A percentile compares a stretch with the other conserved stretches of the same genome.
These are phyloP conservation scores for Symmetrospora coprosmae DNA, from an alignment of 768 basidiomycete genomes.

Conservation along the genomic window DNA sequence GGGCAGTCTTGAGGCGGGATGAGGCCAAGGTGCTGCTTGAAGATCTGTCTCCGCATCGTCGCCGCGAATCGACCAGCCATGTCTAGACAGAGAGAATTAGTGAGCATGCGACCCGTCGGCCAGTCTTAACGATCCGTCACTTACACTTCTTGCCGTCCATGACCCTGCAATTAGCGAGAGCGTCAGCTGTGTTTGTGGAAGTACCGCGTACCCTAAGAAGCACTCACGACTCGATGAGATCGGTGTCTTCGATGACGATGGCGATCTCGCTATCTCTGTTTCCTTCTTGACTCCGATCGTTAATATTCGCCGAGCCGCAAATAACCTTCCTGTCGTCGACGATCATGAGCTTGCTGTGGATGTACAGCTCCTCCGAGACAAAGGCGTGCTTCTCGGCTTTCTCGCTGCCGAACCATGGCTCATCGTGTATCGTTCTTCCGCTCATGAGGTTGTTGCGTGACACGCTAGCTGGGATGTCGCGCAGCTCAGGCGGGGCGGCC, in stretches of 20 bases:
- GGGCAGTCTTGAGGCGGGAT: conserved; percentile 54
- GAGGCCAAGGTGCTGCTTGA: conserved; percentile 44
- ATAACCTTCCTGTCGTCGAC: conserved; percentile 46
- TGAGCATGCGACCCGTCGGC: neutral
- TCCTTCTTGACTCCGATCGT: conserved; percentile 62
- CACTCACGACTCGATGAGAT: conserved; percentile 62
- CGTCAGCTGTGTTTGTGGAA: too few relatives aligned
- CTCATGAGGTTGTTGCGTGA: conserved; percentile 64
- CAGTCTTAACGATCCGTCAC: neutral
- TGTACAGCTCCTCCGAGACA: conserved; percentile 40
- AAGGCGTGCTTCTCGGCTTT: conserved; percentile 69
- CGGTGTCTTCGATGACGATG: conserved; percentile 74
- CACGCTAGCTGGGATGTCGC: conserved; percentile 58
- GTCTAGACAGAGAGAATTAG: neutral
- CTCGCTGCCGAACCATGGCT: conserved; percentile 69
- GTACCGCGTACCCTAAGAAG: conserved; percentile 24
- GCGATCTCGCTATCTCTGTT: conserved; percentile 62
- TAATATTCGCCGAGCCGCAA: conserved; percentile 86
- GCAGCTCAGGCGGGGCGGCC: conserved; percentile 53
- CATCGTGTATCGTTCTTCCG: conserved; percentile 50
- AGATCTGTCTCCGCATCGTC: conserved; percentile 65
- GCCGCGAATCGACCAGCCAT: conserved; percentile 64
- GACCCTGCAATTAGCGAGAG: neutral
- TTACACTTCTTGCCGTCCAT: neutral
- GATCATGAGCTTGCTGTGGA: conserved; percentile 33